These are phyloP conservation scores for Fusarium brachygibbosum DNA, from an alignment of 2,329 filamentous ascomycete genomes.

Conservation along the genomic window DNA sequence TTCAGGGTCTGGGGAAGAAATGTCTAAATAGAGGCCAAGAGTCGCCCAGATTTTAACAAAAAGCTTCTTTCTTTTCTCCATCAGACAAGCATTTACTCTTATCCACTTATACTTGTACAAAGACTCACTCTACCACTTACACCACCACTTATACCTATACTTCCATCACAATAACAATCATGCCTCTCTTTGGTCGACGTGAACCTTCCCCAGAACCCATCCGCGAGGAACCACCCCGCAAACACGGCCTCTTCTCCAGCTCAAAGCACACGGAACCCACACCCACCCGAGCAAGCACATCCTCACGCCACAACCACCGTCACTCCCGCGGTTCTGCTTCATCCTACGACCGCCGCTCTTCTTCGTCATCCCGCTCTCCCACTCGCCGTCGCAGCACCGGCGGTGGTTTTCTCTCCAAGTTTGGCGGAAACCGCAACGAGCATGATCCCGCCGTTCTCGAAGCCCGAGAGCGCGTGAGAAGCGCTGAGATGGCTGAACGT, in stretches of 20 bases:
- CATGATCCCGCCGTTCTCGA: conserved; percentile 73
- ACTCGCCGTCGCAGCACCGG: conserved; percentile 16
- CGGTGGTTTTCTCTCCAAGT: conserved; percentile 59
- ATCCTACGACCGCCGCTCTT: conserved; percentile 28
- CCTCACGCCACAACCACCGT: conserved; percentile 35
- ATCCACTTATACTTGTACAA: background rate
- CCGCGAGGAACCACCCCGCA: conserved; percentile 46
- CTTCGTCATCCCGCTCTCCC: conserved; percentile 34
- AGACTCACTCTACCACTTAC: conserved; percentile 1
- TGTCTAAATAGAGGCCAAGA: conserved; percentile 39
- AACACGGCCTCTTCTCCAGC: conserved; percentile 56
- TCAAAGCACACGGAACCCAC: conserved; percentile 47
- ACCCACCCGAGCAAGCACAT: conserved; percentile 47
- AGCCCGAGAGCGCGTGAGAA: conserved; percentile 72
- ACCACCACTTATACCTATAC: background rate
- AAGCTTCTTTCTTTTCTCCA: conserved; percentile 23
- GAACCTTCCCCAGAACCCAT: conserved; percentile 53
- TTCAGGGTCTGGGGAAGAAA: background rate
- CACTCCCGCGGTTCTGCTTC: background rate
- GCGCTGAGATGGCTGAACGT: conserved; percentile 73
- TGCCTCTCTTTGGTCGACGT: conserved; percentile 53
- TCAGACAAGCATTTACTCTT: conserved; percentile 7
- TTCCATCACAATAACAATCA: conserved; percentile 32
- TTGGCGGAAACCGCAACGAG: conserved; percentile 58
- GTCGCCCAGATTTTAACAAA: conserved; percentile 21